Evolutionary conservation across 768 basidiomycete species (phyloP), one percentile per base, ranked within the genome.

Genomic region (Serendipita sp.): DNA sequence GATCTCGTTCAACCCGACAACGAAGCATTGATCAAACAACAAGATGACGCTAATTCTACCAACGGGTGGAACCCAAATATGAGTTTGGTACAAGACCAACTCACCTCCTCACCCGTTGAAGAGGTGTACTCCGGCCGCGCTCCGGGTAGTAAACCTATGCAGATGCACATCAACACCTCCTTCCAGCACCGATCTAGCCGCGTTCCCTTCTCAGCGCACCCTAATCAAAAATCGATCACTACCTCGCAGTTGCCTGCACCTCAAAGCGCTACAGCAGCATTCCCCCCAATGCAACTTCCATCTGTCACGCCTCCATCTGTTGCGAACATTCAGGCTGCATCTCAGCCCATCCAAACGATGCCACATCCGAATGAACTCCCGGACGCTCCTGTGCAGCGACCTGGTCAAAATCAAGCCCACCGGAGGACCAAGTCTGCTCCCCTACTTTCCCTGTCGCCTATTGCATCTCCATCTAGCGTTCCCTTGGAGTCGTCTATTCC

Each of bases 261-360:
- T 58, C 53, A 58, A n/a, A 58, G 53, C 30, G 53, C 53, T n/a
- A 58, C 53, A n/a, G 53, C 53, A n/a, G 53, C 53, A 9, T 58
- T 58, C 31, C 53, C 53, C 9, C 53, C 53, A n/a, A 58, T 58
- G 53, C 53, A 58, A 31, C 53, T 58, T 31, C 53, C 53, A n/a
- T 30, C 53, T 9, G 30, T 58, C 13, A 20, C 53, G 24, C 17
- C 24, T 58, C 11, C 53, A 11, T 28, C 53, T 33, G 26, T 13
- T 28, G 30, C 33, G 11, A n/a, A n/a, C 17, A 34, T n/a, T 24
- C 24, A 31, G 13, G 11, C 53, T 58, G 17, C 53, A 22, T 20
- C 53, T 24, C 17, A 22, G 13, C 13, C 45, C 7, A 48, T 20
- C n/a, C 45, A 48, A 28, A 20, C 45, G 20, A 20, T 24, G 26